These are phyloP conservation scores for Fusarium pseudoanthophilum DNA, from an alignment of 2,329 filamentous ascomycete species.

Conservation along the genomic window DNA sequence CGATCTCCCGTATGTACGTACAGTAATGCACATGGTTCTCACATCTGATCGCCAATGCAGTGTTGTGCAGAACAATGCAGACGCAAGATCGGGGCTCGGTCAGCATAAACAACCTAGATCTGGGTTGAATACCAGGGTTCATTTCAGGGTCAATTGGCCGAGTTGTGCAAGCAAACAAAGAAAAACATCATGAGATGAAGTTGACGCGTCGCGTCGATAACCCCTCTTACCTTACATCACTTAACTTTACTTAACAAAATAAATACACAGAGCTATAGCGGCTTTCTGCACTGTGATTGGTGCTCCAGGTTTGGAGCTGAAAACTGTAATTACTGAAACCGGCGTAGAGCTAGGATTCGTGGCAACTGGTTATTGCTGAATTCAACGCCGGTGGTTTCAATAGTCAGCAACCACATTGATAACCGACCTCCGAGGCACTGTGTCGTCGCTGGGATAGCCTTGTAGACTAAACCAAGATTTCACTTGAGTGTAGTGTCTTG, in stretches of 20 bases:
- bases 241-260: slow-evolving; percentile 9
- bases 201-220: slow-evolving; percentile 30
- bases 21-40: slow-evolving; percentile 31
- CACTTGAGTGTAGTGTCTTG: slow-evolving; percentile 2
- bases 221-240: slow-evolving; percentile 24
- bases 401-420: slow-evolving; percentile 29
- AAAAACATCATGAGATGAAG: slow-evolving; percentile 32
- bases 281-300: slow-evolving; percentile 36
- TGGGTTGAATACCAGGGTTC: neutral
- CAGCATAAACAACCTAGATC: slow-evolving; percentile 22
- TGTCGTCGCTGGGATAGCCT: slow-evolving; percentile 29
- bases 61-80: slow-evolving; percentile 42
- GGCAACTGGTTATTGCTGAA: slow-evolving; percentile 38
- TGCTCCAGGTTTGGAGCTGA: slow-evolving; percentile 21
- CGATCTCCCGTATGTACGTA: slow-evolving; percentile 38
- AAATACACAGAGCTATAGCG: slow-evolving; percentile 1
- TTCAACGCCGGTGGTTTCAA: slow-evolving; percentile 28
- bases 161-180: neutral
- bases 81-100: slow-evolving; percentile 17
- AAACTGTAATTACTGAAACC: slow-evolving; percentile 34
- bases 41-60: slow-evolving; percentile 42
- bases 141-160: slow-evolving; percentile 8
- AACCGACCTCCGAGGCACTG: slow-evolving; percentile 28
- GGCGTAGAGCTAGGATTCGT: slow-evolving; percentile 39
- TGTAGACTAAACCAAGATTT: slow-evolving; percentile 7